These are phyloP conservation scores for Closterium sp. DNA, from an alignment of 139 green algal genomes.

Conservation along the genomic window DNA sequence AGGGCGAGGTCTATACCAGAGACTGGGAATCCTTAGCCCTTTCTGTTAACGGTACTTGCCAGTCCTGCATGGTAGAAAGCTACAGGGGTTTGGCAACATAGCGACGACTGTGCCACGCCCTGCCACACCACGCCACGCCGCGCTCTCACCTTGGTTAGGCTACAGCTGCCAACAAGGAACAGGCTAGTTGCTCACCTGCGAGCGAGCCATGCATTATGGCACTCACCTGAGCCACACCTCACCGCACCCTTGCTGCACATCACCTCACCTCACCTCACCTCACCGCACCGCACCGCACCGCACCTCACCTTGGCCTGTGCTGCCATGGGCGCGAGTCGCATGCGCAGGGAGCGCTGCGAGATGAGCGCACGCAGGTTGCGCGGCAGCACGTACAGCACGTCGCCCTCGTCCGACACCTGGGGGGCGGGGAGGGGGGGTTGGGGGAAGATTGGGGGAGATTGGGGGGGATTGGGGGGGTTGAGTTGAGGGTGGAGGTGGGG, in stretches of 20 bases:
- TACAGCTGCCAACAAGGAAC: too few relatives aligned
- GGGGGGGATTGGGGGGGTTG: neutral
- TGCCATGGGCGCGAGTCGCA: neutral
- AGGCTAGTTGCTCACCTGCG: too few relatives aligned
- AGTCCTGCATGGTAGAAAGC: too few relatives aligned
- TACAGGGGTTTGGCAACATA: too few relatives aligned
- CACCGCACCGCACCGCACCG: neutral
- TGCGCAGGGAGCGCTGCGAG: neutral
- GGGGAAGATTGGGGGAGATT: neutral
- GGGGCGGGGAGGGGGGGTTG: neutral
- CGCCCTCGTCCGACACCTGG: constrained; percentile 75
- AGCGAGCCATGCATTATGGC: too few relatives aligned
- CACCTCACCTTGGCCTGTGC: constrained; percentile 2
- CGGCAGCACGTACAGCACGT: constrained; percentile 84
- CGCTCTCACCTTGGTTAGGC: too few relatives aligned
- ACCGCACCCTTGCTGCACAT: neutral
- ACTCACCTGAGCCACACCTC: neutral
- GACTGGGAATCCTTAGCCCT: too few relatives aligned
- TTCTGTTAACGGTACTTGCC: too few relatives aligned
- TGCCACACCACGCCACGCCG: too few relatives aligned
- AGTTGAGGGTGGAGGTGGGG: neutral
- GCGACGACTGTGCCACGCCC: too few relatives aligned
- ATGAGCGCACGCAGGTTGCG: constrained; percentile 59
- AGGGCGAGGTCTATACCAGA: too few relatives aligned
- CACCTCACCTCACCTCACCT: neutral